Evolutionary conservation across 257 asterid genomes (phyloP).

Genomic region (Plantago elongata): DNA sequence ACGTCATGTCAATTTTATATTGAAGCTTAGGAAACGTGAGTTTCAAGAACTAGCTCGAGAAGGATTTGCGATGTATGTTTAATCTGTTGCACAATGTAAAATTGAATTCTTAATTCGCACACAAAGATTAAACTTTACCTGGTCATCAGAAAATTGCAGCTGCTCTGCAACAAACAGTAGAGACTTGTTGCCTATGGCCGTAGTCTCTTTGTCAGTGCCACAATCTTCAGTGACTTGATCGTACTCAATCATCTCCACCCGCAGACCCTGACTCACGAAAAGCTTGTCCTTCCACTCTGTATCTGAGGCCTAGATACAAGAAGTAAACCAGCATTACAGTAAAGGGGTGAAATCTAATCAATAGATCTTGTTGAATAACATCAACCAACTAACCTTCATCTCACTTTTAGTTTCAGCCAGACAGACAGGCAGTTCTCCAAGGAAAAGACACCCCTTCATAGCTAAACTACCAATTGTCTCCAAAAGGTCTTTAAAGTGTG

Average conservation of each 20-base stretch:
- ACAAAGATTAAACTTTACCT: slow-evolving; percentile 35
- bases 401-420: slow-evolving; percentile 44
- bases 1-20: background rate
- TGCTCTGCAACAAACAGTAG: slow-evolving; percentile 66
- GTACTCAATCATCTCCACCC: slow-evolving; percentile 35
- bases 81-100: too few relatives aligned
- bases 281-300: slow-evolving; percentile 53
- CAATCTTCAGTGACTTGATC: slow-evolving; percentile 39
- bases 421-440: slow-evolving; percentile 71
- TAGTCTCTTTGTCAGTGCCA: slow-evolving; percentile 30
- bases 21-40: too few relatives aligned
- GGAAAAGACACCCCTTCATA: slow-evolving; percentile 54
- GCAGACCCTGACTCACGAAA: slow-evolving; percentile 62
- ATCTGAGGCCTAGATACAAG: slow-evolving; percentile 33
- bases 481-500: slow-evolving; percentile 47
- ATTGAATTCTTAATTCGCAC: background rate
- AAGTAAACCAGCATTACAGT: background rate
- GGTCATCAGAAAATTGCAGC: slow-evolving; percentile 74
- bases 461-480: slow-evolving; percentile 45
- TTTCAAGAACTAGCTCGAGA: background rate
- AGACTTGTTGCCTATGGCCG: slow-evolving; percentile 19
- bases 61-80: too few relatives aligned
- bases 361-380: slow-evolving; percentile 1
- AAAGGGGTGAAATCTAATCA: background rate
- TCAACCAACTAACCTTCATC: slow-evolving; percentile 35